Conservation (phyloP, 2,329 filamentous ascomycete species). For the Diaporthe vexans region DNA sequence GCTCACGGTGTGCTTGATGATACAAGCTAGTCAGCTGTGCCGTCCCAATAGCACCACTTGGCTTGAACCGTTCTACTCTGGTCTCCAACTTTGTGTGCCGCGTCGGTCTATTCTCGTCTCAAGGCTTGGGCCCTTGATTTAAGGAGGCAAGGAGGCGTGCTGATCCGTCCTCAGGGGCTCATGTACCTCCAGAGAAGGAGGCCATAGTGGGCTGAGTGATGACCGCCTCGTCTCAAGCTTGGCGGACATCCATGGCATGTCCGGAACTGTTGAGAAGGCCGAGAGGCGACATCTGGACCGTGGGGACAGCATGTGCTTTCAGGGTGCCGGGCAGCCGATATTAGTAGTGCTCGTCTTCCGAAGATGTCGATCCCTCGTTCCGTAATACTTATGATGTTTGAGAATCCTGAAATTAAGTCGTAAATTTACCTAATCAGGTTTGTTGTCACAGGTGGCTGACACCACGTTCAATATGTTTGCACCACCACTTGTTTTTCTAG, state of each 20-base stretch:
- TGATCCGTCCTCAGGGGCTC: not conserved
- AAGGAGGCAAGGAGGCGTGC: constrained; percentile 6
- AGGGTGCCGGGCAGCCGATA: not conserved
- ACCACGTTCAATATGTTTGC: not conserved
- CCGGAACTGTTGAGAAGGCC: constrained; percentile 2
- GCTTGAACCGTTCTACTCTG: not conserved
- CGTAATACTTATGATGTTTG: not conserved
- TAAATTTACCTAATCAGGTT: not conserved
- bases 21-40: not conserved
- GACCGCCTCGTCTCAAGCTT: not conserved
- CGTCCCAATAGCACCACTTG: not conserved
- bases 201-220: not conserved
- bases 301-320: not conserved
- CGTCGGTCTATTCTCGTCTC: not conserved
- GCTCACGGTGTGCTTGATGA: not conserved
- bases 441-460: not conserved
- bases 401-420: not conserved
- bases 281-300: not conserved
- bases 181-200: not conserved
- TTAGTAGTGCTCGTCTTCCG: constrained; percentile 14
- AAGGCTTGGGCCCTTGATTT: not conserved
- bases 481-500: not conserved
- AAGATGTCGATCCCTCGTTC: not conserved
- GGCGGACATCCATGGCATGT: constrained; percentile 16
- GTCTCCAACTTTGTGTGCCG: not conserved